phyloP scores from a whole-genome alignment of 805 yeast genomes.

The Sugiyamaella qingdaonensis region DNA sequence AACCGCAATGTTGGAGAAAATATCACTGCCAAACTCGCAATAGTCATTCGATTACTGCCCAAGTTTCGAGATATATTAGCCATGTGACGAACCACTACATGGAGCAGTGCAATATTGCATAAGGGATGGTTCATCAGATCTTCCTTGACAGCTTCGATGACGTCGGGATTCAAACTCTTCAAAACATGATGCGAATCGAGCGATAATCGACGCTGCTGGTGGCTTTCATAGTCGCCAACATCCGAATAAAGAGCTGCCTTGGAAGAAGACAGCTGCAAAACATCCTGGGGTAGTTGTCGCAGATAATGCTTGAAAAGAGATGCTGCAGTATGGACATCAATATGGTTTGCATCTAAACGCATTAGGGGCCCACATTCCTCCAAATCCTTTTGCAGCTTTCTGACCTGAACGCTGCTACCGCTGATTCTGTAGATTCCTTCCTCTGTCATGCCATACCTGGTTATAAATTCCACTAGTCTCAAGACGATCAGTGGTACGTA shows the following conservation, averaged over 20 bases:
- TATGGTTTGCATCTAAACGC: slow-evolving; percentile 20
- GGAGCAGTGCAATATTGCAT: slow-evolving; percentile 24
- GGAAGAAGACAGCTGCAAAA: slow-evolving; percentile 15
- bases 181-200: neutral
- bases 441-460: slow-evolving; percentile 26
- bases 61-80: slow-evolving; percentile 18
- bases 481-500: slow-evolving; percentile 20
- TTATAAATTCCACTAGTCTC: slow-evolving; percentile 20
- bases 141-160: slow-evolving; percentile 16
- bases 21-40: slow-evolving; percentile 28
- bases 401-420: slow-evolving; percentile 26
- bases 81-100: slow-evolving; percentile 27
- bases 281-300: slow-evolving; percentile 28
- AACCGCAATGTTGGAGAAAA: slow-evolving; percentile 32
- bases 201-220: neutral
- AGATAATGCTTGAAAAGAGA: slow-evolving; percentile 29
- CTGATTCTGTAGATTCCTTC: slow-evolving; percentile 32
- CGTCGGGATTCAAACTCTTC: neutral
- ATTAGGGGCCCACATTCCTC: slow-evolving; percentile 17
- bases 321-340: slow-evolving; percentile 31
- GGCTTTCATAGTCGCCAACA: neutral
- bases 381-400: slow-evolving; percentile 21
- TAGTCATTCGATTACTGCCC: slow-evolving; percentile 27
- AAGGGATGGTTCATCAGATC: slow-evolving; percentile 17
- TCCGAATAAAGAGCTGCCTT: neutral